Conservation (phyloP, 495 filamentous ascomycete genomes). For the Penicillium goetzii region DNA sequence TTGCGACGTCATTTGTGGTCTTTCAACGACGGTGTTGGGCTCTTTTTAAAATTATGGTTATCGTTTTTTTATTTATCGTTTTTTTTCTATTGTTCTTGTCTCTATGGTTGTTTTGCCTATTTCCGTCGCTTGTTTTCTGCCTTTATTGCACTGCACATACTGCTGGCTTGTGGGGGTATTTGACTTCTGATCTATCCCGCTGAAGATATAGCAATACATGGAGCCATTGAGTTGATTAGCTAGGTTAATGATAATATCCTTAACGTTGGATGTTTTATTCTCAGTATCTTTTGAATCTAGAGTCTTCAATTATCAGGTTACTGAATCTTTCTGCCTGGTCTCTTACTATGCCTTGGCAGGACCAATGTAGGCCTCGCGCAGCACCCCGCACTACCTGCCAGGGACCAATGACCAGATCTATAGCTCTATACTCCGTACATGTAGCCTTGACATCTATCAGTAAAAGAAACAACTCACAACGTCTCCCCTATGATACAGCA, state of each 20-base stretch:
- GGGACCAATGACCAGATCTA: no score
- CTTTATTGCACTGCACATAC: constrained; percentile 8
- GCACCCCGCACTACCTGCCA: neutral
- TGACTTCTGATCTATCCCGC: constrained; percentile 2
- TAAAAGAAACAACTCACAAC: neutral
- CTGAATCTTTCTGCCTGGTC: neutral
- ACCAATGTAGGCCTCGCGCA: no score
- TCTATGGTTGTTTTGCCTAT: neutral
- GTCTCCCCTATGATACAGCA: neutral
- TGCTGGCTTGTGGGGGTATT: neutral
- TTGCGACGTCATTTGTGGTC: constrained; percentile 17
- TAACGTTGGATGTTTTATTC: neutral
- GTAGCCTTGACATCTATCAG: neutral
- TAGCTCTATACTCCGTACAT: neutral
- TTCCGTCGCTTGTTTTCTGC: neutral
- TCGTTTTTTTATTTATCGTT: neutral
- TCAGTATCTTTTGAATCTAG: neutral
- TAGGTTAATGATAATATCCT: constrained; percentile 7
- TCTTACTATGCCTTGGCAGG: neutral
- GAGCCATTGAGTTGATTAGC: constrained; percentile 1
- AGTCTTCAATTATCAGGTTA: neutral
- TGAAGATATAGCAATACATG: constrained; percentile 9
- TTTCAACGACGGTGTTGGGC: constrained; percentile 20
- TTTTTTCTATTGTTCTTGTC: neutral
- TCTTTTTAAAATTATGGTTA: constrained; percentile 2